phyloP scores from a whole-genome alignment of 2,329 filamentous ascomycete genomes.

The Metarhizium brunneum region DNA sequence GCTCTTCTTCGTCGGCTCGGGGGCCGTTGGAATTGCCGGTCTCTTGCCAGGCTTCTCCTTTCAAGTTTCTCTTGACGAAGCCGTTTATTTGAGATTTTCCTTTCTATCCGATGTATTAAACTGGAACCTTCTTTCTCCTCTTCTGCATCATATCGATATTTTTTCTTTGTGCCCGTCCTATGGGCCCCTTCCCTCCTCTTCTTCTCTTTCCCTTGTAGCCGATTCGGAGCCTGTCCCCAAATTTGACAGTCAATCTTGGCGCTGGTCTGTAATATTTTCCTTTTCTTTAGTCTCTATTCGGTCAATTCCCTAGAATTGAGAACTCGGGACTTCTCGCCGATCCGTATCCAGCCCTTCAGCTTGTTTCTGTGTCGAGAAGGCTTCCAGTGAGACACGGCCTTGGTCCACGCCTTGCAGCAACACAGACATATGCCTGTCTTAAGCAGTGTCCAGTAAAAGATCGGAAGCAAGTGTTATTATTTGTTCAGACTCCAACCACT shows the following conservation, averaged over 20 bases:
- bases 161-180: background rate
- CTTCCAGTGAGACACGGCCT: conserved; percentile 1
- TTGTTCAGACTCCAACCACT: conserved; percentile 1
- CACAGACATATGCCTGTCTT: conserved; percentile 1
- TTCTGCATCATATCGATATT: background rate
- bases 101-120: too few species aligned
- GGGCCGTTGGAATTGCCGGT: background rate
- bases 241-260: background rate
- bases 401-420: background rate
- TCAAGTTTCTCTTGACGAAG: too few species aligned
- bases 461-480: background rate
- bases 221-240: background rate
- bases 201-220: background rate
- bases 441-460: background rate
- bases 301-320: background rate
- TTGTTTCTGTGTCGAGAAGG: conserved; percentile 1
- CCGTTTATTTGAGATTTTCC: too few species aligned
- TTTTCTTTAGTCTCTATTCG: background rate
- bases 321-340: background rate
- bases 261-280: background rate
- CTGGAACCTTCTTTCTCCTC: background rate
- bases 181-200: background rate
- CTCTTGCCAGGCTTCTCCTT: background rate
- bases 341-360: background rate
- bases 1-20: background rate